These are phyloP conservation scores for Torrubiella hemipterigena DNA, from an alignment of 2,329 filamentous ascomycete species.

Conservation along the genomic window DNA sequence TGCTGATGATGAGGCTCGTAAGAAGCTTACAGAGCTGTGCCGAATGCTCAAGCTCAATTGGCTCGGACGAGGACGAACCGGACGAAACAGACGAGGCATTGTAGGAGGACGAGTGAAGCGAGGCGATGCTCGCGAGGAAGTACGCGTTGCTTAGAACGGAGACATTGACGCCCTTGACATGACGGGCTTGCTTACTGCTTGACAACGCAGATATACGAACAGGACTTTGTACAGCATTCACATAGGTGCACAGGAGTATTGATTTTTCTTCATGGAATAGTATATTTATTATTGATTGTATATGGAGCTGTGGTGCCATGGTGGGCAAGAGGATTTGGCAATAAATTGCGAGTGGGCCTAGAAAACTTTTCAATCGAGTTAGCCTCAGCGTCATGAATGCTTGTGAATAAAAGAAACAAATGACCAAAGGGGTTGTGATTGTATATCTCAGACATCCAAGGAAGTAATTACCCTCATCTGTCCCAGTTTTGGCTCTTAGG, in stretches of 20 bases:
- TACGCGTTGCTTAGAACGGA: conserved; percentile 22
- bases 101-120: conserved; percentile 55
- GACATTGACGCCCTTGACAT: no score
- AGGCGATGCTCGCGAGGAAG: conserved; percentile 27
- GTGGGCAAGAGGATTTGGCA: background rate
- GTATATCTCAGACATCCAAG: conserved; percentile 63
- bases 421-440: conserved; percentile 9
- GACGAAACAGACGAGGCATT: conserved; percentile 78
- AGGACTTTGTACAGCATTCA: background rate
- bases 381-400: conserved; percentile 8
- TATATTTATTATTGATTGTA: conserved; percentile 1
- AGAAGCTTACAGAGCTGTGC: conserved; percentile 71
- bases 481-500: conserved; percentile 54
- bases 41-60: conserved; percentile 92
- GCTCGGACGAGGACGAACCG: conserved; percentile 81
- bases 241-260: background rate
- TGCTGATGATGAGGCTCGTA: conserved; percentile 51
- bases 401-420: background rate
- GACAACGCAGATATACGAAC: no score
- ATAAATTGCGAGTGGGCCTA: conserved; percentile 3
- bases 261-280: background rate
- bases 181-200: no score
- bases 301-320: background rate
- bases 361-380: conserved; percentile 11
- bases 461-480: conserved; percentile 59